Evolutionary conservation across 2,329 filamentous ascomycete genomes (phyloP).

Genomic region (Torrubiellomyces zombiae): DNA sequence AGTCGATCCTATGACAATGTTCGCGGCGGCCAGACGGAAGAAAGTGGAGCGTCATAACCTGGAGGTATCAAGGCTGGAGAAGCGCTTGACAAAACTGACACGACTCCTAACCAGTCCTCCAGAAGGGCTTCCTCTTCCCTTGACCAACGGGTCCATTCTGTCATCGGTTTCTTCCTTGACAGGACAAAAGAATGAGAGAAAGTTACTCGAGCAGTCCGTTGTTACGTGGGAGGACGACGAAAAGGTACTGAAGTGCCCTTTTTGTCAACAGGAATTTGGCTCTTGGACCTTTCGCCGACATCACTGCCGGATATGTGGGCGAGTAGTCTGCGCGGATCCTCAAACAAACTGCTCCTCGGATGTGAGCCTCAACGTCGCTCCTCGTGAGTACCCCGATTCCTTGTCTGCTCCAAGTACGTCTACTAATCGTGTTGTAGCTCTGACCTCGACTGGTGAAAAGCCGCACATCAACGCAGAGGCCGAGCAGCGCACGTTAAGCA

Average conservation of each 20-base stretch:
- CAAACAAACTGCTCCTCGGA: slow-evolving; percentile 73
- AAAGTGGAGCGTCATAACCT: slow-evolving; percentile 72
- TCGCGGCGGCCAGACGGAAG: slow-evolving; percentile 54
- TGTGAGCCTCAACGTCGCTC: slow-evolving; percentile 60
- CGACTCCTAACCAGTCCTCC: slow-evolving; percentile 64
- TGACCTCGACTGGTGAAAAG: too few relatives aligned
- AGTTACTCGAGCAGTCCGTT: slow-evolving; percentile 74
- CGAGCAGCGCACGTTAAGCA: slow-evolving; percentile 52
- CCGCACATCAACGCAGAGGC: slow-evolving; percentile 10
- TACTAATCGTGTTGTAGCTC: too few relatives aligned
- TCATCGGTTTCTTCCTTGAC: slow-evolving; percentile 44
- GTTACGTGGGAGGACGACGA: slow-evolving; percentile 93
- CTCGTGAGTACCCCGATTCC: slow-evolving; percentile 18
- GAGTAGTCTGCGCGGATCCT: slow-evolving; percentile 80
- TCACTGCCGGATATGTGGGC: slow-evolving; percentile 85
- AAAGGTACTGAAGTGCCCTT: slow-evolving; percentile 65
- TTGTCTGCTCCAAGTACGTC: not conserved
- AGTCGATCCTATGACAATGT: slow-evolving; percentile 55
- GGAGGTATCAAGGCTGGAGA: slow-evolving; percentile 80
- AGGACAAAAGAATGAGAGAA: slow-evolving; percentile 59
- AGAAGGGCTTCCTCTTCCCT: slow-evolving; percentile 40
- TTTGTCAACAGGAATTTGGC: slow-evolving; percentile 91
- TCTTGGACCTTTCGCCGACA: slow-evolving; percentile 85
- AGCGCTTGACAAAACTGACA: slow-evolving; percentile 78
- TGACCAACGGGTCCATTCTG: slow-evolving; percentile 33